Percentiles rank a stretch among this genome's conserved stretches.
These are phyloP conservation scores for Moelleriella libera DNA, from an alignment of 2,329 filamentous ascomycete genomes.

Conservation along the genomic window DNA sequence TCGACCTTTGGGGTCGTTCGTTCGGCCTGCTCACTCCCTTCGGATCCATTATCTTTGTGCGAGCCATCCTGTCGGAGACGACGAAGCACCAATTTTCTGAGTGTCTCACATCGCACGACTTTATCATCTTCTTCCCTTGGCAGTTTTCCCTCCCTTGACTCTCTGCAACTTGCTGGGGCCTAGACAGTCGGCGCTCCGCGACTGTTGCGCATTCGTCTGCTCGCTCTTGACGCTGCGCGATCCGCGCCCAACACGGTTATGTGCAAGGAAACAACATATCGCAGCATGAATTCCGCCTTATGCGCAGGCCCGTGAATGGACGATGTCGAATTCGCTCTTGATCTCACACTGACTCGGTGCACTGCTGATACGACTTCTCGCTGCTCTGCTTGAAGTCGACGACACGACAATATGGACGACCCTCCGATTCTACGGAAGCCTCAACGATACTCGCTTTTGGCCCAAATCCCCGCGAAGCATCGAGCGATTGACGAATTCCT, in stretches of 20 bases:
- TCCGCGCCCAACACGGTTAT: conserved; percentile 4
- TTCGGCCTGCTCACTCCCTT: too few relatives aligned
- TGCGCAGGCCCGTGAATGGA: conserved; percentile 20
- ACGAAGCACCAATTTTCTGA: neutral
- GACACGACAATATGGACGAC: conserved; percentile 17
- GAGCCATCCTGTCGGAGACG: too few relatives aligned
- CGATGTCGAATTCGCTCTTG: conserved; percentile 3
- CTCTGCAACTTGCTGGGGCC: neutral
- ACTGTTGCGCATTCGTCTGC: neutral
- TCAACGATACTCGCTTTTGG: conserved; percentile 16
- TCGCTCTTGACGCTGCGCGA: neutral
- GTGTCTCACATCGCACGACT: neutral
- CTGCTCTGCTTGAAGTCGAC: neutral
- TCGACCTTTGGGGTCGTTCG: too few relatives aligned
- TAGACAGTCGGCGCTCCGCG: neutral
- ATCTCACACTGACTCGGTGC: neutral
- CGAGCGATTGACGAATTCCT: conserved; percentile 43
- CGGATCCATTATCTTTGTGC: too few relatives aligned
- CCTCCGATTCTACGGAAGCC: conserved; percentile 17
- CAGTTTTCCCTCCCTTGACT: neutral
- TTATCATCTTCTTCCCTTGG: neutral
- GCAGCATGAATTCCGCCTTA: conserved; percentile 13
- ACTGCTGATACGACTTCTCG: neutral
- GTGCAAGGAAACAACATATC: conserved; percentile 5
- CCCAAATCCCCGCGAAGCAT: conserved; percentile 29